Percentiles rank a stretch among this genome's conserved stretches.
Evolutionary conservation across 495 filamentous ascomycete genomes (phyloP).

Genomic region (Jackrogersella multiformis): DNA sequence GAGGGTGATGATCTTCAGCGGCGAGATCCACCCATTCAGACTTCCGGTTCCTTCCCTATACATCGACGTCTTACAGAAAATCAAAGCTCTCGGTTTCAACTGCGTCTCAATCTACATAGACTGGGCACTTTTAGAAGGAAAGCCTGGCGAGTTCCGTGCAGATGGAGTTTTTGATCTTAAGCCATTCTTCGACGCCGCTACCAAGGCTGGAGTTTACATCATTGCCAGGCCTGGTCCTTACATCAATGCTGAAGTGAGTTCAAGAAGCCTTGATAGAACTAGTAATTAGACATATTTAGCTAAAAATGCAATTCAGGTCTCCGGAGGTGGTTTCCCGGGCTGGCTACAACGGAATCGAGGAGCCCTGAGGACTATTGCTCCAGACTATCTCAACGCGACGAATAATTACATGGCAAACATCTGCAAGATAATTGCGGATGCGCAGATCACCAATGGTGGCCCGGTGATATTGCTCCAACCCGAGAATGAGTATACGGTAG

Average conservation of each 20-base stretch:
- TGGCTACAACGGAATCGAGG: conserved; percentile 69
- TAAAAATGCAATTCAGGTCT: conserved; percentile 31
- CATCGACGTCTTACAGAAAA: conserved; percentile 81
- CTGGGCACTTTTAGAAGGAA: conserved; percentile 84
- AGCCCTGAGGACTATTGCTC: conserved; percentile 65
- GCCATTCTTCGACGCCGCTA: conserved; percentile 77
- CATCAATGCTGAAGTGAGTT: conserved; percentile 65
- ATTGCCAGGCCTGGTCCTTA: conserved; percentile 72
- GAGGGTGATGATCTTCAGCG: conserved; percentile 75
- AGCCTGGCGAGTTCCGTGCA: conserved; percentile 71
- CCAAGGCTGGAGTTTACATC: conserved; percentile 74
- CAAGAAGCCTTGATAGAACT: not conserved
- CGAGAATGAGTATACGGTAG: conserved; percentile 76
- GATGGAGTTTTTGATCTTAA: conserved; percentile 75
- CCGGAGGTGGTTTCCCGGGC: conserved; percentile 50
- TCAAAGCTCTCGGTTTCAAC: conserved; percentile 80
- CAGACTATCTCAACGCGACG: conserved; percentile 71
- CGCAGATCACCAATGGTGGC: conserved; percentile 82
- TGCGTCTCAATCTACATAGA: conserved; percentile 78
- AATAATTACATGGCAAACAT: conserved; percentile 67
- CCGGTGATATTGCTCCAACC: conserved; percentile 81
- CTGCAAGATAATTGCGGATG: conserved; percentile 71
- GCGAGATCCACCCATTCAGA: conserved; percentile 78
- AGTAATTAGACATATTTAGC: not conserved
- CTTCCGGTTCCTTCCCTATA: conserved; percentile 77